Evolutionary conservation across 2,329 filamentous ascomycete genomes (phyloP), one percentile per base, ranked within the genome.

Genomic region (Parascedosporium putredinis): DNA sequence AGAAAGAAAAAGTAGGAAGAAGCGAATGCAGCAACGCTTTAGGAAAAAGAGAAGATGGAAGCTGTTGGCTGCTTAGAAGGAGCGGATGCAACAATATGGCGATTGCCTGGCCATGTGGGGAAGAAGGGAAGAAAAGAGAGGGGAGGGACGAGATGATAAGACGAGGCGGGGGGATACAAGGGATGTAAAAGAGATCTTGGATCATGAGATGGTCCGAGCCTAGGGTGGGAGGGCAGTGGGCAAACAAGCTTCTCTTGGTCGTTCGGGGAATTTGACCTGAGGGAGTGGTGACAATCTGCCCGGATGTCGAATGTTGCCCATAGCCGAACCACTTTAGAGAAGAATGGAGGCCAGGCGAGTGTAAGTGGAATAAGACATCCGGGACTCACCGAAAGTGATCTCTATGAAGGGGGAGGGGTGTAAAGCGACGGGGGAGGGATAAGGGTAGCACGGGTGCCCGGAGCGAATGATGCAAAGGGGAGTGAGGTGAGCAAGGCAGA

Each of bases 51-150:
- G 42, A 38, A 34, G 18, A 7, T 20, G 16, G 47, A 16, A 14
- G 16, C 18, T 20, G 22, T 10, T 8, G 24, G 23, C 14, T 24
- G 22, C 29, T 38, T 12, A 22, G 46, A 43, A 48, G 33, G 46
- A 49, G 22, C 44, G 47, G 23, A 43, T 44, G 47, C 24, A 49
- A 29, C 27, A 38, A 34, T 40, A 42, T 23, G 47, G 36, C 23
- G 27, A 44, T 25, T 18, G 36, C 23, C 34, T 27, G 24, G 25
- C 38, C 42, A 38, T 34, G 27, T 34, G 27, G 38, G 40, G 40
- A 48, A 31, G 27, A n/a, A 31, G 27, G 29, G 46, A 38, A 7
- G 31, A 34, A 22, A 22, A 36, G 16, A 24, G 10, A 18, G n/a
- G 10, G 12, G 40, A 45, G 24, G 22, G 43, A 22, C 9, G 5